phyloP scores from a whole-genome alignment of 306 rosid species.

The Alnus glutinosa region DNA sequence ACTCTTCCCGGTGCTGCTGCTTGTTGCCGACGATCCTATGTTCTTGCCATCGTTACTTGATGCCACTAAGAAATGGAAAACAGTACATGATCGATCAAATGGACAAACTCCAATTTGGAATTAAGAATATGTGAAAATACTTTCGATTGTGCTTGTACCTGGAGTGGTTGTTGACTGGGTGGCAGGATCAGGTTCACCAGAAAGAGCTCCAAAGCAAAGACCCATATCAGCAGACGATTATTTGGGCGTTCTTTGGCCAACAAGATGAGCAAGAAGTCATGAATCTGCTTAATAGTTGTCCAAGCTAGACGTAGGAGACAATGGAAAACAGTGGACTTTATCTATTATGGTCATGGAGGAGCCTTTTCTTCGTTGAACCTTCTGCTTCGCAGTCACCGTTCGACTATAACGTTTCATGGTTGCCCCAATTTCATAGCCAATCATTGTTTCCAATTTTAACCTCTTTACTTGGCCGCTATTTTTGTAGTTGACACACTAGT shows the following conservation, averaged over 20 bases:
- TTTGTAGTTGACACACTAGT: not conserved
- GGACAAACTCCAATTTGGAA: too few relatives aligned
- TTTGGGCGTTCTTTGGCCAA: not conserved
- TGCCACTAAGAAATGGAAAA: constrained; percentile 37
- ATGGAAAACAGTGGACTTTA: too few relatives aligned
- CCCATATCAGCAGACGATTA: constrained; percentile 44
- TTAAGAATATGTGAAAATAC: too few relatives aligned
- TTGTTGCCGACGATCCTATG: constrained; percentile 43
- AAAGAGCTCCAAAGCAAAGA: constrained; percentile 51
- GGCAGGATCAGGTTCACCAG: not conserved
- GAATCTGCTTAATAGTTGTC: not conserved
- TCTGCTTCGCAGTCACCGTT: not conserved
- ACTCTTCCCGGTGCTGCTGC: constrained; percentile 52
- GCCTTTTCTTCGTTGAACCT: not conserved
- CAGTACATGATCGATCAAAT: not conserved
- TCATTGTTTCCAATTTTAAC: too few relatives aligned
- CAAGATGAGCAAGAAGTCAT: constrained; percentile 6
- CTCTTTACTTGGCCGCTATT: not conserved
- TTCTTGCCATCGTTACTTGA: constrained; percentile 37
- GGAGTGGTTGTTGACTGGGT: constrained; percentile 20
- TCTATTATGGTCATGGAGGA: not conserved
- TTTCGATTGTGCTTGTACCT: constrained; percentile 40
- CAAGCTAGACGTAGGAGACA: too few relatives aligned
- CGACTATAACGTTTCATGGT: not conserved
- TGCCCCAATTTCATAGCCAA: not conserved